Evolutionary conservation across 495 filamentous ascomycete genomes (phyloP).

Genomic region (Aeminium ludgeri): DNA sequence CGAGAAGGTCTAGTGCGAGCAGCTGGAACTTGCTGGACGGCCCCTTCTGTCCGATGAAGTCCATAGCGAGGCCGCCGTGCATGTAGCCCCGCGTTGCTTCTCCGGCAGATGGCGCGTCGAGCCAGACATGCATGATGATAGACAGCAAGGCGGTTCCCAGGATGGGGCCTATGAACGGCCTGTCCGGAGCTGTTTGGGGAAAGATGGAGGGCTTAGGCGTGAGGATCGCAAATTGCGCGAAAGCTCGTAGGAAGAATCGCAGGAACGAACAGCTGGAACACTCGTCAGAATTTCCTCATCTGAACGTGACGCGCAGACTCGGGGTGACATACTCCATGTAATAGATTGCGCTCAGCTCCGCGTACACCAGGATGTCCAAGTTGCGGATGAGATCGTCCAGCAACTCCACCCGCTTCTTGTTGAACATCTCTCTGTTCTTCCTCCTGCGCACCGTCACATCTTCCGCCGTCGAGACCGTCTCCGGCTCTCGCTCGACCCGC

Average conservation of each 20-base stretch:
- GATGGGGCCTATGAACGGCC: constrained; percentile 53
- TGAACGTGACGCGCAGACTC: constrained; percentile 1
- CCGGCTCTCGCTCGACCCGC: not conserved
- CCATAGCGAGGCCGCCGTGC: constrained; percentile 68
- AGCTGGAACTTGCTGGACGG: constrained; percentile 51
- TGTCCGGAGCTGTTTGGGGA: constrained; percentile 36
- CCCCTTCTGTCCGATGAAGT: constrained; percentile 73
- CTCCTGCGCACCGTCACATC: constrained; percentile 12
- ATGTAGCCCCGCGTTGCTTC: constrained; percentile 67
- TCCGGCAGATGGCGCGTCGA: constrained; percentile 44
- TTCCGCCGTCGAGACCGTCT: constrained; percentile 4
- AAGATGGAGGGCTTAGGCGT: constrained; percentile 60
- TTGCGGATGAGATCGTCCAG: constrained; percentile 53
- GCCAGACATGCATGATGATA: constrained; percentile 50
- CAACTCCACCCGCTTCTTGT: constrained; percentile 40
- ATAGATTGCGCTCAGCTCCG: constrained; percentile 65
- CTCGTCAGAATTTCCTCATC: constrained; percentile 9
- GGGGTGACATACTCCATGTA: constrained; percentile 62
- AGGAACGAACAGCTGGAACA: constrained; percentile 56
- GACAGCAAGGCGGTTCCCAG: constrained; percentile 54
- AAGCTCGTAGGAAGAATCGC: constrained; percentile 49
- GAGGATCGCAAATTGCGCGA: constrained; percentile 59
- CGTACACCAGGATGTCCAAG: constrained; percentile 67
- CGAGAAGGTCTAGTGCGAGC: constrained; percentile 44
- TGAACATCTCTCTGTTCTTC: constrained; percentile 30